These are phyloP conservation scores for Eragrostis nindensis DNA, from an alignment of 176 grass and related monocot species.

Conservation along the genomic window DNA sequence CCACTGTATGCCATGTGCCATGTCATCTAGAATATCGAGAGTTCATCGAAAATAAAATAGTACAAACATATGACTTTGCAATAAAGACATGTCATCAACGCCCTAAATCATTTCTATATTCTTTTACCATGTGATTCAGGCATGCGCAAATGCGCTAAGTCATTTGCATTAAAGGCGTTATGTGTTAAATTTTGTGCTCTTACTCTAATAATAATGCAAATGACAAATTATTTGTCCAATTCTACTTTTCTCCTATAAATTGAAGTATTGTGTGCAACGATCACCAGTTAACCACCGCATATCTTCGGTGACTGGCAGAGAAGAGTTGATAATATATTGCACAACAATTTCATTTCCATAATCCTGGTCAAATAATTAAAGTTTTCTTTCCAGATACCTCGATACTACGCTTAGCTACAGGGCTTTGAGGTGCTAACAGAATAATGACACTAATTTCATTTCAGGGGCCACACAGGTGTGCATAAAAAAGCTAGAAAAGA, in stretches of 20 bases:
- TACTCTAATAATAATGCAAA: neutral
- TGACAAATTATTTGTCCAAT: neutral
- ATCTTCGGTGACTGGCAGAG: neutral
- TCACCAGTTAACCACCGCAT: neutral
- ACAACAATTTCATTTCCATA: neutral
- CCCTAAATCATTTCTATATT: neutral
- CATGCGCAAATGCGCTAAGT: too few species aligned
- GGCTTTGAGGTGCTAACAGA: neutral
- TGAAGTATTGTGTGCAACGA: neutral
- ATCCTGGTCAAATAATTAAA: neutral
- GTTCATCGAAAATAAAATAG: neutral
- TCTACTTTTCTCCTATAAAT: neutral
- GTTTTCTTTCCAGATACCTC: neutral
- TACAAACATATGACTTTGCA: neutral
- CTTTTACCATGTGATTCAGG: neutral
- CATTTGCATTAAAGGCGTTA: neutral
- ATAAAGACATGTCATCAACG: neutral
- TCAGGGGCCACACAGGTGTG: neutral
- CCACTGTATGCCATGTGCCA: neutral
- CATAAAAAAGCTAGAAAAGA: constrained; percentile 36
- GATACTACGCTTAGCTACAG: neutral
- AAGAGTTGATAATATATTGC: constrained; percentile 7
- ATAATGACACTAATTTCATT: constrained; percentile 29
- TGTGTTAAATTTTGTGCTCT: neutral
- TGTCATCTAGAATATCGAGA: neutral